Base-by-base conservation (phyloP, 305 asterid species). In the Petunia hybrid region DNA sequence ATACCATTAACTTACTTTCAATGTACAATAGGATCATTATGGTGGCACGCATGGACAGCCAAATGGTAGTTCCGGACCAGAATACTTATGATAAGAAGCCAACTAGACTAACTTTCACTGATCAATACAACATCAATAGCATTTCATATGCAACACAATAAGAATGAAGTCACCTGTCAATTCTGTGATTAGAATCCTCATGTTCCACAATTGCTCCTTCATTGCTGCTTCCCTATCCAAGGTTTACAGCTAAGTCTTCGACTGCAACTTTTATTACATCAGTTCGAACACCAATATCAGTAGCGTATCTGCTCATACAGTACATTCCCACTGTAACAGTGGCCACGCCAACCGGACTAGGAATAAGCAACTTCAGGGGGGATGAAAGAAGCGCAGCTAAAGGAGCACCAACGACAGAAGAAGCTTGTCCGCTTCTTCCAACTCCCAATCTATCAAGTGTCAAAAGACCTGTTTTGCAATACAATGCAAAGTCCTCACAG, bases 361-460 rank as follows among this genome's bases (percentile, higher is more conserved):
- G 98, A 89, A 96, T 81, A 35, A 96, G 86, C 77, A 96, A 76
- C 77, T 90, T 94, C 80, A 95, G 83, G 46, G 99, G 97, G 65
- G 97, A 90, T 2, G 98, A 95, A 60, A 95, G 90, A 81, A 95
- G 89, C 0, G 97, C 98, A 1, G 98, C 98, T 85, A 96, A 81
- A 22, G 99, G 99, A 13, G 98, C 98, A 73, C 98, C 97, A 36
- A 95, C 85, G 7, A 94, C 83, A 0, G 99, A 90, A 4, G 98
- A 92, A 76, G 98, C 99, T 80, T 95, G 98, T 4, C 98, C 98
- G 42, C 99, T 95, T 80, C 97, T 87, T 57, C 99, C 99, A 12
- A 94, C 91, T 0, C 98, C 97, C 5, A 86, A 80, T 10, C 94
- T 89, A 59, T 95, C 99, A 6, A 92, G 80, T 14, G 92, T 90